phyloP scores from a whole-genome alignment of 805 yeast species.

The Lipomyces orientalis region DNA sequence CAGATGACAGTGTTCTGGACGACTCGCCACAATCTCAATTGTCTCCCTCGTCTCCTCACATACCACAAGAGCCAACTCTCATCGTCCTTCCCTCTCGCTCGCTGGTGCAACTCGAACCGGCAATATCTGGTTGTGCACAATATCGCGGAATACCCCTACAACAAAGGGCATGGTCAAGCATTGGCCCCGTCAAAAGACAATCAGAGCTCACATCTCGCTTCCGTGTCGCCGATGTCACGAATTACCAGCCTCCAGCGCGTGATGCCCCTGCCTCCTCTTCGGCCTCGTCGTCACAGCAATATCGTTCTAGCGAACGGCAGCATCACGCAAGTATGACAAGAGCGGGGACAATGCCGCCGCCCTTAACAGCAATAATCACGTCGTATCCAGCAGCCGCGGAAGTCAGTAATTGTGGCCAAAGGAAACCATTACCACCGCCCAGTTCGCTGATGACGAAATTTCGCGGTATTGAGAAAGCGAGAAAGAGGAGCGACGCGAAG shows the following conservation, averaged over 20 bases:
- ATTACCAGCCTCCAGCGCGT: not conserved
- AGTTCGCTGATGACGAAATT: not conserved
- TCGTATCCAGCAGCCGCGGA: not conserved
- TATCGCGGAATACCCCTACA: not conserved
- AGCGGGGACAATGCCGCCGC: not conserved
- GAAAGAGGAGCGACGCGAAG: not conserved
- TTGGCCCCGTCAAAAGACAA: slow-evolving; percentile 23
- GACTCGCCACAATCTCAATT: too few relatives aligned
- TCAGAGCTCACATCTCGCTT: slow-evolving; percentile 28
- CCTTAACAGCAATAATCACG: not conserved
- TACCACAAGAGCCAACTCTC: not conserved
- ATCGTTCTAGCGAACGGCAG: not conserved
- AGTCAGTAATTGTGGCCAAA: not conserved
- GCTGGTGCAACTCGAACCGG: too few relatives aligned
- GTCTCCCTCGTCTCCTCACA: not conserved
- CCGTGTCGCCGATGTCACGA: not conserved
- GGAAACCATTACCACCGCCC: not conserved
- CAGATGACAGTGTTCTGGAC: not conserved
- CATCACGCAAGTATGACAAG: not conserved
- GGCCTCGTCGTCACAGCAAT: not conserved
- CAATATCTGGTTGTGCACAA: not conserved
- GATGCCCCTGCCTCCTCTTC: not conserved
- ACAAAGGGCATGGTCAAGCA: slow-evolving; percentile 29
- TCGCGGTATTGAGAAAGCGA: not conserved
- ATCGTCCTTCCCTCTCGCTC: not conserved